Evolutionary conservation across 2,329 filamentous ascomycete species (phyloP).

Genomic region (Fusarium chlamydosporum): DNA sequence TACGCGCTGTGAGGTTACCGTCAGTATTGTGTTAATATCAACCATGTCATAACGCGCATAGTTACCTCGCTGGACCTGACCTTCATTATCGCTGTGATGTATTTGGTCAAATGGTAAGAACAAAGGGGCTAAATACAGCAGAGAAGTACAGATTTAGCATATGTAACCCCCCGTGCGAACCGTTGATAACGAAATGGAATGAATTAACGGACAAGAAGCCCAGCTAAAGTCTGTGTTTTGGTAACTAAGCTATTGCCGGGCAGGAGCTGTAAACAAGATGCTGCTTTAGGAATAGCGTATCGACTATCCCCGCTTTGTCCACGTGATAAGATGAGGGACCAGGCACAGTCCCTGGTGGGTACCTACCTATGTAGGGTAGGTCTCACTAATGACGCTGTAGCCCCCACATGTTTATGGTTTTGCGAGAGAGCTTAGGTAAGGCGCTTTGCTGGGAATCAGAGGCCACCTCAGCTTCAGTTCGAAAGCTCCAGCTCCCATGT

Average conservation of each 20-base stretch:
- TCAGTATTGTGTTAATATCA: conserved; percentile 39
- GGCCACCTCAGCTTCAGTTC: conserved; percentile 56
- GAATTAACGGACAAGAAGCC: conserved; percentile 9
- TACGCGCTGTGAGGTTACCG: conserved; percentile 56
- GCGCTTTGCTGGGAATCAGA: conserved; percentile 42
- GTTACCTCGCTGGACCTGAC: conserved; percentile 51
- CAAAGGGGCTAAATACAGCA: conserved; percentile 1
- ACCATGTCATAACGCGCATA: conserved; percentile 44
- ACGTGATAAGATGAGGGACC: conserved; percentile 28
- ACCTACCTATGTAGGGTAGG: too few relatives aligned
- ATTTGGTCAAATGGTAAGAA: neutral
- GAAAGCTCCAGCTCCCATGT: conserved; percentile 40
- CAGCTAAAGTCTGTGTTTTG: conserved; percentile 49
- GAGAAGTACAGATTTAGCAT: conserved; percentile 1
- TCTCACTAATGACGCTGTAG: conserved; percentile 16
- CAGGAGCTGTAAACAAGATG: conserved; percentile 52
- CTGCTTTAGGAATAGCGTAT: conserved; percentile 47
- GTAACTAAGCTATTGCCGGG: conserved; percentile 16
- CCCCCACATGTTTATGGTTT: neutral
- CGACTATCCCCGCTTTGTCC: neutral
- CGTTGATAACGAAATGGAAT: conserved; percentile 32
- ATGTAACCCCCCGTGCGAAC: conserved; percentile 22
- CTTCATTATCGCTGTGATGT: conserved; percentile 47
- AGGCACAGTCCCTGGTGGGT: too few relatives aligned
- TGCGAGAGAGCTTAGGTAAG: conserved; percentile 46